Base-by-base conservation (phyloP, 768 basidiomycete species). In the Mycena pura region DNA sequence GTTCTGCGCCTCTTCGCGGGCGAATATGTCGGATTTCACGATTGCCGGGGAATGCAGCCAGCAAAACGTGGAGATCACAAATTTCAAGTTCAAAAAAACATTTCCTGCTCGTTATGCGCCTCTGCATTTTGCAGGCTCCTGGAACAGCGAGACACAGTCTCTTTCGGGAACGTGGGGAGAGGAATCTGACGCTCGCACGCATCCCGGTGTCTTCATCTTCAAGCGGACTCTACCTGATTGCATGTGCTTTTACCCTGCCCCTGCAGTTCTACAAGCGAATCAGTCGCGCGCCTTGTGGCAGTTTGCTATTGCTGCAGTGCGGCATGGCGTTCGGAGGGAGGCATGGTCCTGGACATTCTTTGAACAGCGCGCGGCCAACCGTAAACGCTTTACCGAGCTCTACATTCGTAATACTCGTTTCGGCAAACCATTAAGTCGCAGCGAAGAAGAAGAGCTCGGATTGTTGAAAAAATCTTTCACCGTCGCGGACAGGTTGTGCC, bases 281-380 rank as follows among this genome's bases (percentile, higher is more conserved):
- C 62, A 54, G 38, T 38, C 73, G 5, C 68, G 68, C 10, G 70
- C 72, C 6, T 46, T 71, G 41, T 77, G 75, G 76, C 56, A 32
- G n/a, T 76, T 68, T 60, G 75, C 76, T 6, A 69, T 70, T n/a
- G 28, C 47, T 1, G 70, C 73, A 6, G 65, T 71, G 1, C 62
- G 60, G 4, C 62, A 68, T 43, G 61, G 67, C 6, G 62, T 77
- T 9, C 67, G 70, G 10, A 60, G 64, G 34, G 46, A 64, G 7
- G 25, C 29, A 1, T 75, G 72, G 73, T 68, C 73, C 0, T 76
- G 73, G 74, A 46, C 69, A 15, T 73, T 70, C 54, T 75, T 77
- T 56, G 14, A 64, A 17, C 66, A 73, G 44, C 70, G 76, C 19
- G 67, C 71, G 14, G 63, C 62, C 36, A 47, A 52, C 3, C 60